Evolutionary conservation across 2,329 filamentous ascomycete species (phyloP).

Genomic region (Monosporascus sp.): DNA sequence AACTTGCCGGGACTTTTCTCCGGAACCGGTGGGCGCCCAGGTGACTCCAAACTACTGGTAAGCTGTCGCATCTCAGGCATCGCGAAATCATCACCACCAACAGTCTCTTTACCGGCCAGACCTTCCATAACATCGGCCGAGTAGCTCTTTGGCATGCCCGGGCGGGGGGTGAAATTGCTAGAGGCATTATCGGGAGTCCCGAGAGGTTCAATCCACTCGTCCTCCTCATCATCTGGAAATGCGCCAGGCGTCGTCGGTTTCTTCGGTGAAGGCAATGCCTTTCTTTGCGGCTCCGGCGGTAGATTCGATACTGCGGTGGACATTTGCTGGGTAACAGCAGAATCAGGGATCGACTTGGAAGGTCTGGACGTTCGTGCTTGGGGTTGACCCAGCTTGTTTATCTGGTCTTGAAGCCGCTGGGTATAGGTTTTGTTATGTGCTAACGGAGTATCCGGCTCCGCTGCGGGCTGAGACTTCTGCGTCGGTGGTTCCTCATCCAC

Average conservation of each 20-base stretch:
- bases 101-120: constrained; percentile 43
- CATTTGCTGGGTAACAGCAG: constrained; percentile 29
- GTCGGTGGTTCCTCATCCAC: constrained; percentile 41
- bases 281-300: constrained; percentile 30
- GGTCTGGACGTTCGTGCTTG: constrained; percentile 43
- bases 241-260: constrained; percentile 48
- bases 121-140: constrained; percentile 59
- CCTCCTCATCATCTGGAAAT: constrained; percentile 56
- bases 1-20: constrained; percentile 29
- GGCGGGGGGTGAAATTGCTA: constrained; percentile 40
- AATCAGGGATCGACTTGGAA: constrained; percentile 43
- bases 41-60: constrained; percentile 29
- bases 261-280: constrained; percentile 32
- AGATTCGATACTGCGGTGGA: constrained; percentile 22
- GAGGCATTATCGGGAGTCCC: constrained; percentile 29
- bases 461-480: constrained; percentile 41
- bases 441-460: constrained; percentile 45
- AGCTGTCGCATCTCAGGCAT: constrained; percentile 36
- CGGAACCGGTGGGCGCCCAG: constrained; percentile 26
- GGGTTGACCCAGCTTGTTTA: constrained; percentile 65
- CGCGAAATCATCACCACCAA: constrained; percentile 42
- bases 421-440: constrained; percentile 86
- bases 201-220: constrained; percentile 60
- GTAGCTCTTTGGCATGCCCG: constrained; percentile 54
- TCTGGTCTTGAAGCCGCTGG: constrained; percentile 86